A percentile compares a stretch with the other conserved stretches of the same genome.
These are phyloP conservation scores for Pleurotus ostreatus DNA, from an alignment of 768 basidiomycete species.

Conservation along the genomic window DNA sequence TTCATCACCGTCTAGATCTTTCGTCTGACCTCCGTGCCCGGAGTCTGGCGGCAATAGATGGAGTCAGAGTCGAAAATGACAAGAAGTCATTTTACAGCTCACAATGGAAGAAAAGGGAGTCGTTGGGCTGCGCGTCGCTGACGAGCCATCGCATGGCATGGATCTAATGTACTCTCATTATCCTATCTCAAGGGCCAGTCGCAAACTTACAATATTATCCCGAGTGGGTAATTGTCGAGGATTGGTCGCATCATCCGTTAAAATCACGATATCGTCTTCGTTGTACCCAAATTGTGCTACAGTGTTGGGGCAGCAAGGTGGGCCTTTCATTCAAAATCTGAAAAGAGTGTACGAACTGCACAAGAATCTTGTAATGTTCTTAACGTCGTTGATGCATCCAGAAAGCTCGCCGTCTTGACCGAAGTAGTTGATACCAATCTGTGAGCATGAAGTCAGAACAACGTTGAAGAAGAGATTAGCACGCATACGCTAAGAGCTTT, in stretches of 20 bases:
- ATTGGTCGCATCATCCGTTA: slow-evolving; percentile 72
- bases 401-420: slow-evolving; percentile 59
- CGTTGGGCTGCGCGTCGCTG: slow-evolving; percentile 68
- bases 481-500: slow-evolving; percentile 81
- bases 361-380: slow-evolving; percentile 75
- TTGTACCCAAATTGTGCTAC: slow-evolving; percentile 62
- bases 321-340: too few species aligned
- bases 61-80: not conserved
- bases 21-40: slow-evolving; percentile 90
- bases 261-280: slow-evolving; percentile 78
- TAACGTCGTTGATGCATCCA: slow-evolving; percentile 92
- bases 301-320: not conserved
- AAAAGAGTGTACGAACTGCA: slow-evolving; percentile 40
- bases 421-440: slow-evolving; percentile 90
- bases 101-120: slow-evolving; percentile 92
- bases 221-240: slow-evolving; percentile 67
- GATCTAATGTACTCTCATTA: slow-evolving; percentile 33
- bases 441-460: not conserved
- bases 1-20: slow-evolving; percentile 82
- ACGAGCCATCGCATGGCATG: slow-evolving; percentile 92
- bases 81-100: slow-evolving; percentile 14
- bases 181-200: not conserved
- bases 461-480: not conserved
- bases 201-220: slow-evolving; percentile 67
- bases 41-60: slow-evolving; percentile 50